Base-by-base conservation (phyloP, 305 asterid species). In the Fraxinus angustifolia region DNA sequence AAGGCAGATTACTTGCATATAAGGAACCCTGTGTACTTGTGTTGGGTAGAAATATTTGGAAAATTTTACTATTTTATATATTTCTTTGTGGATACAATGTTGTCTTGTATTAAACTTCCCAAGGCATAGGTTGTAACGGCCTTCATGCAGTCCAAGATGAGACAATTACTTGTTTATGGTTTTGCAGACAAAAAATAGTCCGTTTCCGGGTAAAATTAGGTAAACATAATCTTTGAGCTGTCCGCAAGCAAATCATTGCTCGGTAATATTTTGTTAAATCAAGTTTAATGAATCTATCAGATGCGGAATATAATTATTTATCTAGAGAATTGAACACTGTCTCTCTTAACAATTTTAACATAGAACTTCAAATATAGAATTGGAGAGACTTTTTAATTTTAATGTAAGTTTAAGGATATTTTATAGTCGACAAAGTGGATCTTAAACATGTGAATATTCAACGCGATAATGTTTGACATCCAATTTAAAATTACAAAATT, bases 1-100 rank as follows among this genome's bases (percentile, higher is more conserved):
- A 81, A 89, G 97, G 79, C 97, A 92, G 88, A 85, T 94, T 76
- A 35, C 92, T 77, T 93, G 99, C 62, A 75, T 87, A 83, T 95
- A 84, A 88, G 77, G 75, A 21, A 21, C 28, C 77, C 38, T 8
- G 45, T 73, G 71, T 73, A 75, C 14, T 76, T n/a, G 53, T 31
- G 48, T 10, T 60, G 80, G 33, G 48, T 60, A 38, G 65, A 38
- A 62, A 10, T 50, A 40, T 42, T 23, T 75, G 17, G 6, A 60
- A 65, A 35, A n/a, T n/a, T 75, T 23, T 72, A 53, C 28, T 38
- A 28, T 45, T 8, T 0, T n/a, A 34, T 21, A 45, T 19, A 53
- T 45, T 60, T 79, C 3, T 83, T 33, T 21, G 73, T 79, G 72
- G 26, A 65, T 83, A 26, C 73, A 26, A 60, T 30, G 31, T 36